Percentiles rank a stretch among this genome's conserved stretches.
Conservation (phyloP, 306 rosid species). For the Alnus glutinosa region DNA sequence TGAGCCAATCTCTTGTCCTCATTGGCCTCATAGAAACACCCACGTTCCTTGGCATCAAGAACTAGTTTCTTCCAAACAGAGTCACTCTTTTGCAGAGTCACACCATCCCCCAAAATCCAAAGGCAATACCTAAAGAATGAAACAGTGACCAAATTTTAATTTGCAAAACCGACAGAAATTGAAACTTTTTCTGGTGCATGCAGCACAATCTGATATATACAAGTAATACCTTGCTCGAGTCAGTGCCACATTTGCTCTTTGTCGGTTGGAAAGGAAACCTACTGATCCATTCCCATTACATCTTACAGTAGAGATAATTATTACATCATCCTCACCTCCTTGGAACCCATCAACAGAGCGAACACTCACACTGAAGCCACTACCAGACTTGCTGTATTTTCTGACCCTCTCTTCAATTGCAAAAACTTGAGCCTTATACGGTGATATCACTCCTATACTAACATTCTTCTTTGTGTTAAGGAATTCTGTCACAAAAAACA, state of each 20-base stretch:
- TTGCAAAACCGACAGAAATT: neutral
- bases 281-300: conserved; percentile 40
- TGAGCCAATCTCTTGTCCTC: conserved; percentile 43
- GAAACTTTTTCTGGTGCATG: neutral
- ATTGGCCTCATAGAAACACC: conserved; percentile 44
- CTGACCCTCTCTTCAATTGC: conserved; percentile 48
- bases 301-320: conserved; percentile 46
- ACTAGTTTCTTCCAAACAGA: conserved; percentile 47
- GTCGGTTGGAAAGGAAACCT: conserved; percentile 51
- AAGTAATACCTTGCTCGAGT: conserved; percentile 59
- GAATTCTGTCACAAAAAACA: conserved; percentile 27
- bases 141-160: neutral
- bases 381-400: conserved; percentile 16
- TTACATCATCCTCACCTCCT: conserved; percentile 70
- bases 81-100: conserved; percentile 33
- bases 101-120: conserved; percentile 56
- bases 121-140: conserved; percentile 40
- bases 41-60: conserved; percentile 42
- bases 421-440: conserved; percentile 56
- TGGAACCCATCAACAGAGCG: conserved; percentile 72
- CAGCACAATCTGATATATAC: neutral
- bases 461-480: conserved; percentile 34
- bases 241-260: conserved; percentile 59
- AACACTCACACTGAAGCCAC: conserved; percentile 43
- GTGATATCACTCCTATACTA: conserved; percentile 68